Percentiles rank a stretch among this genome's conserved stretches.
phyloP scores from a whole-genome alignment of 1,284 basidiomycete species.

The Boletellus deceptivus region DNA sequence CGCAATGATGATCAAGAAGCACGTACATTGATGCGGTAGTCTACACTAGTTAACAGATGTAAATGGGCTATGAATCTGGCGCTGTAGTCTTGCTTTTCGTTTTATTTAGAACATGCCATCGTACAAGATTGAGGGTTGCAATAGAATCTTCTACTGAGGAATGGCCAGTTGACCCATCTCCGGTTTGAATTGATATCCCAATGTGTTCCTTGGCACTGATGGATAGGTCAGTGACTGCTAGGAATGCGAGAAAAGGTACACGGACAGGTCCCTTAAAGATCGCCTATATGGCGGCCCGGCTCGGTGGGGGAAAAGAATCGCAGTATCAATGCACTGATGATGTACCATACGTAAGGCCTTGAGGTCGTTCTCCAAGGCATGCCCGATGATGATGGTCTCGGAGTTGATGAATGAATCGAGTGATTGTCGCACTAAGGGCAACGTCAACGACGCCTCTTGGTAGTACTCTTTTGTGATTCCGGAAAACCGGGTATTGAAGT shows the following conservation, averaged over 20 bases:
- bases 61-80: constrained; percentile 15
- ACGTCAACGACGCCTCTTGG: constrained; percentile 58
- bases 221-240: neutral
- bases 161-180: constrained; percentile 72
- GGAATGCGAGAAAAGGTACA: neutral
- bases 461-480: constrained; percentile 71
- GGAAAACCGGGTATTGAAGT: constrained; percentile 89
- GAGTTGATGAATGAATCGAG: constrained; percentile 70
- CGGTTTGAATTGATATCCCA: constrained; percentile 73
- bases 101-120: constrained; percentile 65
- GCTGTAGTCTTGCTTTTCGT: constrained; percentile 26
- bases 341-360: constrained; percentile 85
- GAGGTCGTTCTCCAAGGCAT: constrained; percentile 87
- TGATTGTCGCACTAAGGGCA: constrained; percentile 63
- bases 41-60: neutral
- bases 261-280: constrained; percentile 78
- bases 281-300: constrained; percentile 77
- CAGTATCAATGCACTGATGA: constrained; percentile 79
- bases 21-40: neutral
- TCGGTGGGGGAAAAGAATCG: constrained; percentile 78
- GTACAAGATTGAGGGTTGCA: constrained; percentile 83
- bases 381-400: constrained; percentile 82
- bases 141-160: constrained; percentile 82
- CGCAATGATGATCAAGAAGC: neutral
- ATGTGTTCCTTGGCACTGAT: constrained; percentile 76